Percentiles rank a stretch among this genome's conserved stretches.
phyloP scores from a whole-genome alignment of 768 basidiomycete species.

The Galerina sulciceps region DNA sequence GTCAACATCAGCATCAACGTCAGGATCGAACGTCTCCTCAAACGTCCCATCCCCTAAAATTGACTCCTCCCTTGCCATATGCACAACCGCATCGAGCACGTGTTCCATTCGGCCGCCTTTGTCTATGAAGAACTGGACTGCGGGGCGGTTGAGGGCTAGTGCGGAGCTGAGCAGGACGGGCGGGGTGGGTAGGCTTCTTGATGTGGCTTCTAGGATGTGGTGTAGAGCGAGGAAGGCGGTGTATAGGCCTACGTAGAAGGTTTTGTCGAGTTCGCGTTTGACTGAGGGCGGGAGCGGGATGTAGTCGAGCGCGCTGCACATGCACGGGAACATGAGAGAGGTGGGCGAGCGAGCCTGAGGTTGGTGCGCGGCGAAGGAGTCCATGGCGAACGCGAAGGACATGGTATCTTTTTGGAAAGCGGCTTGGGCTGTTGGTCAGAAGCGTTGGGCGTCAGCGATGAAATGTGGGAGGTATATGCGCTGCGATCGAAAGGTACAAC shows the following conservation, averaged over 20 bases:
- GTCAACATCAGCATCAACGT: constrained; percentile 3
- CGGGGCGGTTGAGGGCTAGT: neutral
- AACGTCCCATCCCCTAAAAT: constrained; percentile 9
- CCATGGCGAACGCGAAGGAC: neutral
- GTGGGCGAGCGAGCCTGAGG: neutral
- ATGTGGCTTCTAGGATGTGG: neutral
- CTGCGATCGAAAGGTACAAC: neutral
- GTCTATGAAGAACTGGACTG: constrained; percentile 7
- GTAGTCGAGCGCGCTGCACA: neutral
- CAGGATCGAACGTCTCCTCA: constrained; percentile 14
- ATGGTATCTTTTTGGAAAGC: neutral
- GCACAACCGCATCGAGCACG: constrained; percentile 15
- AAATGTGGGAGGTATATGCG: too few species aligned
- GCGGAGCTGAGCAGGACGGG: neutral
- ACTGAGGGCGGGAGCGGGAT: neutral
- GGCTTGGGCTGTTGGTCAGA: neutral
- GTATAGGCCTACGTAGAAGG: neutral
- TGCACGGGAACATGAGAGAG: too few species aligned
- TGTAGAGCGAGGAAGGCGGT: neutral
- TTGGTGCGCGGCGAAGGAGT: neutral
- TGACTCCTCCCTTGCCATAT: constrained; percentile 11
- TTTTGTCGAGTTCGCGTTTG: neutral
- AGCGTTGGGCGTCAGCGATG: neutral
- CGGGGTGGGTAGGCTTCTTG: neutral
- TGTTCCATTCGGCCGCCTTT: constrained; percentile 19